A percentile compares a stretch with the other conserved stretches of the same genome.
phyloP scores from a whole-genome alignment of 75 land plant species.

The Ceratopteris richardii region DNA sequence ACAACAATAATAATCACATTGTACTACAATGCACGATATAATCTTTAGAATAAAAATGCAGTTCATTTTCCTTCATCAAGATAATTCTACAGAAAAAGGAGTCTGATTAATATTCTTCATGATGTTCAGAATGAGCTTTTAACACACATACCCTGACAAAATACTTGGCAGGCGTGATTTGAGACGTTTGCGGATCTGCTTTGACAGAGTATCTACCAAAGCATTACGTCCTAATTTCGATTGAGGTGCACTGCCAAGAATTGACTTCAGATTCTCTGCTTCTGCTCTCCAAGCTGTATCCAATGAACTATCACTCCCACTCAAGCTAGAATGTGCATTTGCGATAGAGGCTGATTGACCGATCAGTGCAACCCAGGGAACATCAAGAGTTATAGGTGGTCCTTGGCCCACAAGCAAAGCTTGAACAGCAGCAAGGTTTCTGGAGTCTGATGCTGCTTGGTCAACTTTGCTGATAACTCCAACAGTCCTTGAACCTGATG shows the following conservation, averaged over 20 bases:
- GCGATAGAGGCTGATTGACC: constrained; percentile 98
- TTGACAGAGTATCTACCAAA: constrained; percentile 78
- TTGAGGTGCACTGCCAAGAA: constrained; percentile 71
- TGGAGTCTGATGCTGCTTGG: constrained; percentile 83
- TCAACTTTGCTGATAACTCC: constrained; percentile 98
- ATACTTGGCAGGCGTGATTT: constrained; percentile 82
- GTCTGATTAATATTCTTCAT: too few species aligned
- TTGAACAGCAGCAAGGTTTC: constrained; percentile 85
- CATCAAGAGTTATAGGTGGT: constrained; percentile 62
- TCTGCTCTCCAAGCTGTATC: constrained; percentile 99
- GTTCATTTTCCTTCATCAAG: too few species aligned
- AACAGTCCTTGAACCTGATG: constrained; percentile 84
- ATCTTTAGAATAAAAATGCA: too few species aligned
- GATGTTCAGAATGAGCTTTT: too few species aligned
- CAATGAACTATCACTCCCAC: constrained; percentile 71
- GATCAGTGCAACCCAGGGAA: constrained; percentile 96
- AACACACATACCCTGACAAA: constrained; percentile 59
- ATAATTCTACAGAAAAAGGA: too few species aligned
- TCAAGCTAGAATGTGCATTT: constrained; percentile 71
- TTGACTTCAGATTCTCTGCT: constrained; percentile 75
- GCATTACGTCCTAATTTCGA: constrained; percentile 88
- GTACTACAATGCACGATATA: too few species aligned
- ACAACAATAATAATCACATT: too few species aligned
- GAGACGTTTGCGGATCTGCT: constrained; percentile 87
- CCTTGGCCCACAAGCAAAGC: constrained; percentile 84